Evolutionary conservation across 768 basidiomycete genomes (phyloP).

Genomic region (Tricholoma flavovirens): DNA sequence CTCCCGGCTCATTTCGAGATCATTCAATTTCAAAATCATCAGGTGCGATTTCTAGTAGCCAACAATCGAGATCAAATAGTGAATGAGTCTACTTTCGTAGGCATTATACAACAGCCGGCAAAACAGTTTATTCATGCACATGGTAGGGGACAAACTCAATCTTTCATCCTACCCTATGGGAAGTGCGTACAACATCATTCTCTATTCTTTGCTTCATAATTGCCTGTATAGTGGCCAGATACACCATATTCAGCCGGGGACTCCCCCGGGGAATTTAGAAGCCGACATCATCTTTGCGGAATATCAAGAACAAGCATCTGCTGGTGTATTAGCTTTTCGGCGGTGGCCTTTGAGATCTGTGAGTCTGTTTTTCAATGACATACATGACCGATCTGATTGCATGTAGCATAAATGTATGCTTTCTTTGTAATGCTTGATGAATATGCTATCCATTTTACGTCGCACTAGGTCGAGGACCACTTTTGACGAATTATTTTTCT

Average conservation of each 20-base stretch:
- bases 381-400: conserved; percentile 2
- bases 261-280: conserved; percentile 31
- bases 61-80: not conserved
- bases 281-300: conserved; percentile 55
- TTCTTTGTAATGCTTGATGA: not conserved
- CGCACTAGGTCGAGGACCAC: conserved; percentile 53
- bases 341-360: conserved; percentile 70
- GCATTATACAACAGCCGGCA: conserved; percentile 21
- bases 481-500: conserved; percentile 80
- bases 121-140: conserved; percentile 17
- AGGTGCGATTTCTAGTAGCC: conserved; percentile 16
- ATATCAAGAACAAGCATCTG: conserved; percentile 62
- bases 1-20: conserved; percentile 25
- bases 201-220: not conserved
- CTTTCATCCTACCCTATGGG: conserved; percentile 44
- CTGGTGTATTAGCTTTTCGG: conserved; percentile 54
- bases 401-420: conserved; percentile 63
- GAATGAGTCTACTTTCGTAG: conserved; percentile 16
- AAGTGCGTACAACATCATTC: conserved; percentile 28
- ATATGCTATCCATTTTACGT: conserved; percentile 3
- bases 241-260: conserved; percentile 47
- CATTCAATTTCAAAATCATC: conserved; percentile 26
- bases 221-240: conserved; percentile 49
- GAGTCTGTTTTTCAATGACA: conserved; percentile 16
- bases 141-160: conserved; percentile 28